Conservation (phyloP, 2,329 filamentous ascomycete species). For the Colletotrichum tanaceti region DNA sequence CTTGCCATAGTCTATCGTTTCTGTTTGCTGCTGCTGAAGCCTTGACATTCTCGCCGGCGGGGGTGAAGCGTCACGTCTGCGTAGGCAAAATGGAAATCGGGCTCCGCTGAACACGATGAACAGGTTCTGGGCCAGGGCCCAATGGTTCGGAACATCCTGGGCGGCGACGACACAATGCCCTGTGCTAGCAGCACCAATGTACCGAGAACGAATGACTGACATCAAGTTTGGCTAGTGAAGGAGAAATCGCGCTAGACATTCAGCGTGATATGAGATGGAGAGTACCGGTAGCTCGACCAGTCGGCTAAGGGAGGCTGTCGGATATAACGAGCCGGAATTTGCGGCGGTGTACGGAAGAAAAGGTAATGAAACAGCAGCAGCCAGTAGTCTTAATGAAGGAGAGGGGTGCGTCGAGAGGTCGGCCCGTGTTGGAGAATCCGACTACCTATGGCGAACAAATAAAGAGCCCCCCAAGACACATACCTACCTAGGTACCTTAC, state of each 20-base stretch:
- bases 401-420: too few relatives aligned
- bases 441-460: too few relatives aligned
- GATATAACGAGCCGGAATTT: slow-evolving; percentile 9
- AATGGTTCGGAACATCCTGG: slow-evolving; percentile 27
- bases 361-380: slow-evolving; percentile 13
- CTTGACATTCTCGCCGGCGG: not conserved
- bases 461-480: too few relatives aligned
- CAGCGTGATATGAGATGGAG: slow-evolving; percentile 1
- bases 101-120: slow-evolving; percentile 16
- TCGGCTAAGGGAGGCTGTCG: slow-evolving; percentile 6
- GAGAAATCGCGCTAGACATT: slow-evolving; percentile 6
- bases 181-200: slow-evolving; percentile 10
- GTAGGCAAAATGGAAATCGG: slow-evolving; percentile 1
- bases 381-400: too few relatives aligned
- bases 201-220: slow-evolving; percentile 6
- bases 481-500: too few relatives aligned
- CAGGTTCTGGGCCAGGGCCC: slow-evolving; percentile 7
- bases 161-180: not conserved
- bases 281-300: not conserved
- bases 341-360: slow-evolving; percentile 9
- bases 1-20: not conserved
- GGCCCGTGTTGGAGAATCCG: too few relatives aligned
- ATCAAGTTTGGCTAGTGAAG: not conserved
- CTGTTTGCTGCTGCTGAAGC: not conserved
- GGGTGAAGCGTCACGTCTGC: slow-evolving; percentile 6